phyloP scores from a whole-genome alignment of 768 basidiomycete species.

The Calocybe indica region DNA sequence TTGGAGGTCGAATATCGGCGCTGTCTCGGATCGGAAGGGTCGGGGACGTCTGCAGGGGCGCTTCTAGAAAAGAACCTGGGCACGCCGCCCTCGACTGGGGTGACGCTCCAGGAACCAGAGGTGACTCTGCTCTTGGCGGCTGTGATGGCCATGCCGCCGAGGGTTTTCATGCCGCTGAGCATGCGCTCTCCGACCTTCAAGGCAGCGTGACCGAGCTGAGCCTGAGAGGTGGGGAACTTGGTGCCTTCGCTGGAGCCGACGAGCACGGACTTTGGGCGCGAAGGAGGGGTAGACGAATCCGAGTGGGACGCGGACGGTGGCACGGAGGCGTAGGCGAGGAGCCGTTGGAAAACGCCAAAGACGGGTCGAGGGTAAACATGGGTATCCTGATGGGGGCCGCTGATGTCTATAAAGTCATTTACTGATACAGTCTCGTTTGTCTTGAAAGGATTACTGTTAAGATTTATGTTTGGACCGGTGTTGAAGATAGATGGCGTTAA shows the following conservation, averaged over 20 bases:
- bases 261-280: conserved; percentile 1
- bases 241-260: conserved; percentile 4
- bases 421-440: no score
- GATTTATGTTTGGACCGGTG: no score
- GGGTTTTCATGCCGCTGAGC: conserved; percentile 55
- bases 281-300: conserved; percentile 1
- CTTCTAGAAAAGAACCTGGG: conserved; percentile 55
- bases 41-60: conserved; percentile 32
- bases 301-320: conserved; percentile 8
- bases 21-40: conserved; percentile 7
- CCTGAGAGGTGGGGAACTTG: conserved; percentile 26
- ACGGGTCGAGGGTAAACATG: conserved; percentile 26
- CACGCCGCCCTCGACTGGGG: conserved; percentile 18
- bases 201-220: conserved; percentile 49
- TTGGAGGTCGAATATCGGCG: background rate
- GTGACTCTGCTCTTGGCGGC: conserved; percentile 36
- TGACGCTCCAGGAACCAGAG: conserved; percentile 9
- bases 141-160: conserved; percentile 55
- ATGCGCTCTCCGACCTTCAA: conserved; percentile 56
- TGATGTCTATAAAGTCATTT: no score
- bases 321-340: conserved; percentile 50
- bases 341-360: conserved; percentile 54
- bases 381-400: no score
- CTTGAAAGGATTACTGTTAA: no score
- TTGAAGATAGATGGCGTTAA: no score